These are phyloP conservation scores for Monosporascus sp. DNA, from an alignment of 2,329 filamentous ascomycete species.

Conservation along the genomic window DNA sequence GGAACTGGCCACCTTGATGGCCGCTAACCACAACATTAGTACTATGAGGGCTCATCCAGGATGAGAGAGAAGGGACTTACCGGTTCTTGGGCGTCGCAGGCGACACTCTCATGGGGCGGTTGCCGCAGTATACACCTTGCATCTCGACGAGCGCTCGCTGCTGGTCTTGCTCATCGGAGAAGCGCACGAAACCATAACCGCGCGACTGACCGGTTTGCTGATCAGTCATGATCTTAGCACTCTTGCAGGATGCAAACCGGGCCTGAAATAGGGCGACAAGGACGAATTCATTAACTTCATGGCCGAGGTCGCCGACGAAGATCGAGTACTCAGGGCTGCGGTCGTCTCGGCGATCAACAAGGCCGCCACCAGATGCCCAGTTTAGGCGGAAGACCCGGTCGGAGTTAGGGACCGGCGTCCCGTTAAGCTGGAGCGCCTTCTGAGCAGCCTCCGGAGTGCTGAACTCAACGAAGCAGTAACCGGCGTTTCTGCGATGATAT, in stretches of 20 bases:
- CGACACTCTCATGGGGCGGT: constrained; percentile 96
- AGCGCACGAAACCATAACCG: constrained; percentile 96
- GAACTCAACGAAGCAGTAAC: constrained; percentile 99
- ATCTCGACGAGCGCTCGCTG: constrained; percentile 94
- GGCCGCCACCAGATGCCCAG: constrained; percentile 94
- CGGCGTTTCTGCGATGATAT: constrained; percentile 66
- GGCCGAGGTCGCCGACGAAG: constrained; percentile 95
- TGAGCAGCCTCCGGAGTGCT: constrained; percentile 73
- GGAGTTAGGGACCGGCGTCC: constrained; percentile 86
- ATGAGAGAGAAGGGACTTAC: constrained; percentile 27
- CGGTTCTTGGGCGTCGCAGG: constrained; percentile 96
- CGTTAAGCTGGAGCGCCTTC: constrained; percentile 88
- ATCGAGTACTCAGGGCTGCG: constrained; percentile 95
- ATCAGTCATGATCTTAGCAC: constrained; percentile 99
- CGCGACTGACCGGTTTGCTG: constrained; percentile 96
- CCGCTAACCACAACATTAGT: constrained; percentile 19
- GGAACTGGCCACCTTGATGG: constrained; percentile 35
- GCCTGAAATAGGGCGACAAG: constrained; percentile 95
- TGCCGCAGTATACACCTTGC: constrained; percentile 99
- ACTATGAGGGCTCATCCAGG: background rate
- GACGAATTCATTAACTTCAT: constrained; percentile 98
- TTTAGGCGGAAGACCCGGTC: constrained; percentile 96
- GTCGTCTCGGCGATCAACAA: constrained; percentile 92
- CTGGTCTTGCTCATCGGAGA: constrained; percentile 92
- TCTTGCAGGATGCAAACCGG: constrained; percentile 96